Percentiles rank a stretch among this genome's conserved stretches.
phyloP scores from a whole-genome alignment of 257 asterid species.

The Primulina tabacum region DNA sequence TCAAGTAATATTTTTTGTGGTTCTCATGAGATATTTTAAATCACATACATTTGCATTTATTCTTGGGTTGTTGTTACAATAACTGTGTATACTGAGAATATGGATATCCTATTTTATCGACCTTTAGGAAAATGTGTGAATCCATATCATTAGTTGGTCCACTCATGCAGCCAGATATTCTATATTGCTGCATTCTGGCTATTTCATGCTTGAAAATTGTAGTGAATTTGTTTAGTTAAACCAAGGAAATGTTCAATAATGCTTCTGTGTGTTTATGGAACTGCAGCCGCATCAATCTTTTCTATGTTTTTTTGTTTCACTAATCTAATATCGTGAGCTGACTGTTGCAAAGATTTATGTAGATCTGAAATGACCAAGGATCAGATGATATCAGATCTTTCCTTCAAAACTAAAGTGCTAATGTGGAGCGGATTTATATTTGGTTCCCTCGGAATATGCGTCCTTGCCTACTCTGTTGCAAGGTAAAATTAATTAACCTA shows the following conservation, averaged over 20 bases:
- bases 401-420: slow-evolving; percentile 53
- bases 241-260: neutral
- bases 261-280: neutral
- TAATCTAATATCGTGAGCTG: slow-evolving; percentile 23
- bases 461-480: slow-evolving; percentile 69
- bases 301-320: slow-evolving; percentile 13
- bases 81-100: neutral
- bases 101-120: neutral
- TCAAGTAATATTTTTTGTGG: no score
- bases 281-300: slow-evolving; percentile 16
- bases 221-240: no score
- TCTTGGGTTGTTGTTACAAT: neutral
- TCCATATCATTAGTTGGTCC: neutral
- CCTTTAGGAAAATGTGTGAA: neutral
- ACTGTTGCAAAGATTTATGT: slow-evolving; percentile 27
- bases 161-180: neutral
- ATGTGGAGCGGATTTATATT: slow-evolving; percentile 72
- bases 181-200: neutral
- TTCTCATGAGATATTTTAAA: no score
- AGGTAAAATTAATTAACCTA: slow-evolving; percentile 46
- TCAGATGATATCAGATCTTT: slow-evolving; percentile 70
- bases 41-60: neutral
- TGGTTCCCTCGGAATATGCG: slow-evolving; percentile 69
- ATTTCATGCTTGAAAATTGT: neutral
- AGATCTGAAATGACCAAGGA: slow-evolving; percentile 76